Base-by-base conservation (phyloP, 164 flowering plant species). In the Santalum album region DNA sequence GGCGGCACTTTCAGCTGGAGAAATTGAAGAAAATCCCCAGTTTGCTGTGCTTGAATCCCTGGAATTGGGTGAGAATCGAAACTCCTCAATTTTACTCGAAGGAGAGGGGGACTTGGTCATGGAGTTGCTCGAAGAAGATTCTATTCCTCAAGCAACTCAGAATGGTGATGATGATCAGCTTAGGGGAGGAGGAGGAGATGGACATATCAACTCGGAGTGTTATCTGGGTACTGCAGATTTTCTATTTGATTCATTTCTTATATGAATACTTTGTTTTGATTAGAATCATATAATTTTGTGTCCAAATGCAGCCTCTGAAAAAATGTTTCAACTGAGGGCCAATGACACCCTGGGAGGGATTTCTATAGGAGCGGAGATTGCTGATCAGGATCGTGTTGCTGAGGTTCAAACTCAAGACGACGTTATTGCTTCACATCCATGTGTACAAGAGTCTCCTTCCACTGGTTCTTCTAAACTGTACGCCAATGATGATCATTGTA, bases 291-390 rank as follows among this genome's bases (percentile, higher is more conserved):
- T n/a, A n/a, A n/a, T 19, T 57, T 9, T 29, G 50, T 24, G 6
- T 23, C 23, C 27, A 26, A 25, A 22, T 68, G 65, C 70, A 70
- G 78, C 42, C 46, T 58, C 64, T 46, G 75, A 67, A 50, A 84
- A 72, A 20, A 60, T 20, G 1, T 29, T 55, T 55, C 57, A 59
- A 54, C 39, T 65, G 36, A 52, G 47, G 17, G 58, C 20, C 39
- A 64, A 59, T 38, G 77, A 71, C 60, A 46, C 52, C 15, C 71
- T 74, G 44, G 72, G 55, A 21, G 82, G 67, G 58, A 67, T 80
- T 35, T 69, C 79, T 25, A 69, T 71, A 26, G 83, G 64, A 35
- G 64, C 71, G 4, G 80, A 80, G 20, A 67, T 75, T 59, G 72
- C 82, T 58, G 73, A 71, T 62, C 67, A 75, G 18, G 79, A 75